A percentile compares a stretch with the other conserved stretches of the same genome.
These are phyloP conservation scores for Lachnellula subtilissima DNA, from an alignment of 2,329 filamentous ascomycete genomes.

Conservation along the genomic window DNA sequence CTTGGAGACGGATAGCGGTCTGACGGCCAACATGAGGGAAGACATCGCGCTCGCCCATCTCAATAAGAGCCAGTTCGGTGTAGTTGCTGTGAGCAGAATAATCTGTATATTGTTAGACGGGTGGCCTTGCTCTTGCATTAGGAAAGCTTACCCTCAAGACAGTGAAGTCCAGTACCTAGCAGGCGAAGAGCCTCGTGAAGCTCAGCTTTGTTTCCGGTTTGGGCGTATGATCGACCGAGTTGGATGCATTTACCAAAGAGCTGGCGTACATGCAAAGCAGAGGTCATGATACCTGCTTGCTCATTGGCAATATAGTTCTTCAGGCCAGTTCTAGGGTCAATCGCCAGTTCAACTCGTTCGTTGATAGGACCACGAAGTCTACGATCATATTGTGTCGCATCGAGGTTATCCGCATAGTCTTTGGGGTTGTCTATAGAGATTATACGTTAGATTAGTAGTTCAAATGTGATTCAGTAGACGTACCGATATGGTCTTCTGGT, in stretches of 20 bases:
- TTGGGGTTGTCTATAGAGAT: conserved; percentile 55
- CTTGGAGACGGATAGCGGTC: conserved; percentile 66
- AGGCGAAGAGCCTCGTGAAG: conserved; percentile 82
- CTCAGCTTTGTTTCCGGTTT: conserved; percentile 65
- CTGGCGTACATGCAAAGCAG: conserved; percentile 68
- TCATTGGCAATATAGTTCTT: conserved; percentile 97
- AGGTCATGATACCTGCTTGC: conserved; percentile 71
- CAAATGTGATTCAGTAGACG: neutral
- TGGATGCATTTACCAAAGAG: conserved; percentile 72
- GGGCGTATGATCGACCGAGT: conserved; percentile 69
- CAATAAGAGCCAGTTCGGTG: conserved; percentile 79
- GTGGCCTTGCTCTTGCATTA: too few species aligned
- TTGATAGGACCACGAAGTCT: conserved; percentile 79
- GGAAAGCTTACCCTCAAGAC: conserved; percentile 54
- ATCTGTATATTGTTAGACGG: conserved; percentile 41
- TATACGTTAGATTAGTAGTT: too few species aligned
- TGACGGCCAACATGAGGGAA: conserved; percentile 82
- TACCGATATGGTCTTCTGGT: conserved; percentile 69
- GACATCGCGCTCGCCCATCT: conserved; percentile 72
- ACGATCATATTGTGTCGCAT: conserved; percentile 76
- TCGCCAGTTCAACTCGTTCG: conserved; percentile 69
- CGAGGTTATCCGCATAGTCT: conserved; percentile 83
- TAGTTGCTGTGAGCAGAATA: conserved; percentile 95
- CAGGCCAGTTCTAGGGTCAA: conserved; percentile 71
- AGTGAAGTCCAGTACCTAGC: conserved; percentile 84